phyloP scores from a whole-genome alignment of 768 basidiomycete species.

The Panaeolus cyanescens region DNA sequence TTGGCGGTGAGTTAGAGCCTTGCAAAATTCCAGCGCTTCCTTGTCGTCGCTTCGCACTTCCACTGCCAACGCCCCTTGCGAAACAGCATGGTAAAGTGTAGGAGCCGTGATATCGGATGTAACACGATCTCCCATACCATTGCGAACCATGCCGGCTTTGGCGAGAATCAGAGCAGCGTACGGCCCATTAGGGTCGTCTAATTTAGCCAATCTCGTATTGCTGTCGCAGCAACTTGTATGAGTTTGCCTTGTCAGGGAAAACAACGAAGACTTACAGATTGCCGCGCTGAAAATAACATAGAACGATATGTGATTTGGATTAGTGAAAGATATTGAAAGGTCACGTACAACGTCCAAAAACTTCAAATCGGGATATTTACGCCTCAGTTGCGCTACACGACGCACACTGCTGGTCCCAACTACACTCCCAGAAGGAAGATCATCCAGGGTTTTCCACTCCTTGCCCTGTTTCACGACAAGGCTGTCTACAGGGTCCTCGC shows the following conservation, averaged over 20 bases:
- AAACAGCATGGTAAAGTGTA: constrained; percentile 83
- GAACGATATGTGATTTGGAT: background rate
- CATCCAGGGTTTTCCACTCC: constrained; percentile 70
- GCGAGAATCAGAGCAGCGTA: constrained; percentile 93
- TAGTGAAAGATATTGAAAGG: background rate
- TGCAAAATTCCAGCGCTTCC: constrained; percentile 62
- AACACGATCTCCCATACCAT: constrained; percentile 74
- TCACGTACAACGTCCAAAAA: constrained; percentile 87
- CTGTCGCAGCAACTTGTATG: constrained; percentile 36
- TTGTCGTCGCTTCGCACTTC: constrained; percentile 77
- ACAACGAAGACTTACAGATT: constrained; percentile 67
- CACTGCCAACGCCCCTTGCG: constrained; percentile 89
- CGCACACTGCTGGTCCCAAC: constrained; percentile 97
- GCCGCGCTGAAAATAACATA: constrained; percentile 57
- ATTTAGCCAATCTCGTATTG: constrained; percentile 88
- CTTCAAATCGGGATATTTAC: constrained; percentile 70
- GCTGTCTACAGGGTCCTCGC: constrained; percentile 89
- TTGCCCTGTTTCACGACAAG: constrained; percentile 80
- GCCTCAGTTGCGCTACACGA: constrained; percentile 85
- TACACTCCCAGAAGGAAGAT: constrained; percentile 84
- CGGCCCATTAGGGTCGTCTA: constrained; percentile 79
- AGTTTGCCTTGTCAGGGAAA: background rate
- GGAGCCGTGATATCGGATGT: constrained; percentile 76
- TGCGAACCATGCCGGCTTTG: constrained; percentile 85
- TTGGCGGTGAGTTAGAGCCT: constrained; percentile 69